Base-by-base conservation (phyloP, 495 filamentous ascomycete genomes). In the Penicillium cinerascens region DNA sequence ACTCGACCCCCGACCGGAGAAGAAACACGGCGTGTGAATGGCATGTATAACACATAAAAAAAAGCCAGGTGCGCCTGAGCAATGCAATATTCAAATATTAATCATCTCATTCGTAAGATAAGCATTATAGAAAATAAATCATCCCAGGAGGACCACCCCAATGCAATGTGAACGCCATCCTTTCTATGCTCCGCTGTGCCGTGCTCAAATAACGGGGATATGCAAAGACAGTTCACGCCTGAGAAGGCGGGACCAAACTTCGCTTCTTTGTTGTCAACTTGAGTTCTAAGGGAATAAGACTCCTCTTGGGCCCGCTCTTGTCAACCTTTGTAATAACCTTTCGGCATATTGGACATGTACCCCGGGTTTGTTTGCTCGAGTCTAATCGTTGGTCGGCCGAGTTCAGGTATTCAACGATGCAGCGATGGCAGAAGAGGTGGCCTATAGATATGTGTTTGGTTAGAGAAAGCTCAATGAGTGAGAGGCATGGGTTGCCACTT, bases 1-100 rank as follows among this genome's bases (percentile, higher is more conserved):
- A 0, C 52, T 85, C 18, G 78, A 82, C 41, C 68, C 66, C 3
- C 55, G 63, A 21, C 66, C 61, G 56, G 67, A 70, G 48, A 56
- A 59, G 49, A 45, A 44, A 27, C 1, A 22, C 16, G 35, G 11
- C 1, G 23, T 29, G 10, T 41, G 10, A 33, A 33, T 11, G 4
- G 8, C 29, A 33, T 23, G 3, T 23, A 23, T 3, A 23, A 6
- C 22, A 23, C 22, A 23, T 23, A 3, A 39, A n/a, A n/a, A n/a
- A n/a, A n/a, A n/a, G n/a, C n/a, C n/a, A n/a, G n/a, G n/a, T n/a
- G n/a, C n/a, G n/a, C n/a, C n/a, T n/a, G n/a, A n/a, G n/a, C n/a
- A n/a, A 20, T 7, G 37, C n/a, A 17, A 39, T 18, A 6, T 8
- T 16, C 0, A 39, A 20, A 20, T 17, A 39, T 20, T 1, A 25